Conservation (phyloP, 768 basidiomycete genomes). For the Agrocybe praecox region DNA sequence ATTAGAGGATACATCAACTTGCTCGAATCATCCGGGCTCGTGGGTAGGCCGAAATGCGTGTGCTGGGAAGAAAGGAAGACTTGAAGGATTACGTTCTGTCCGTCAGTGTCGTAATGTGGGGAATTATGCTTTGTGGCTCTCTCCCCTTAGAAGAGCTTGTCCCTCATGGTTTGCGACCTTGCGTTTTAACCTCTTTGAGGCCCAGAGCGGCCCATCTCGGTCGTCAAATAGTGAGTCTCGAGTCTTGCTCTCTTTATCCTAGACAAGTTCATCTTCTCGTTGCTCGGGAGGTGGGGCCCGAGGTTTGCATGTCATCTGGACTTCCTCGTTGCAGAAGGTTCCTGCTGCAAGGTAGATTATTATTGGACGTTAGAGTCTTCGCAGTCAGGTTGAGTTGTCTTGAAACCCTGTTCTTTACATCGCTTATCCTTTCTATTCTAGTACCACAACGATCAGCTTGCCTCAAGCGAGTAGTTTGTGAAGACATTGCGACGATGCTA, state of each 20-base stretch:
- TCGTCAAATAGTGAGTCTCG: too few species aligned
- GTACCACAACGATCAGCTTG: neutral
- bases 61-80: neutral
- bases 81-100: neutral
- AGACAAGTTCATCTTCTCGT: too few species aligned
- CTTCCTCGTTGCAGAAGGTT: neutral
- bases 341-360: constrained; percentile 1
- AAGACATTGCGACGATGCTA: too few species aligned
- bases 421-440: neutral
- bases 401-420: constrained; percentile 1
- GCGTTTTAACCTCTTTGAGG: neutral
- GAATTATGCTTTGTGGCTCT: too few species aligned
- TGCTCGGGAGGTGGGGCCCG: constrained; percentile 10
- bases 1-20: neutral
- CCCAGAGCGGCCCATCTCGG: too few species aligned
- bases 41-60: neutral
- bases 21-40: too few species aligned
- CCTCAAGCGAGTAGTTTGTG: too few species aligned
- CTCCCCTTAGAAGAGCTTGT: too few species aligned
- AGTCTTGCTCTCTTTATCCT: too few species aligned
- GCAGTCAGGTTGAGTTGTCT: constrained; percentile 6
- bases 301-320: constrained; percentile 11
- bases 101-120: too few species aligned
- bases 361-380: constrained; percentile 11
- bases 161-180: too few species aligned